Evolutionary conservation across 768 basidiomycete species (phyloP).

Genomic region (Daedaleopsis sinensis): DNA sequence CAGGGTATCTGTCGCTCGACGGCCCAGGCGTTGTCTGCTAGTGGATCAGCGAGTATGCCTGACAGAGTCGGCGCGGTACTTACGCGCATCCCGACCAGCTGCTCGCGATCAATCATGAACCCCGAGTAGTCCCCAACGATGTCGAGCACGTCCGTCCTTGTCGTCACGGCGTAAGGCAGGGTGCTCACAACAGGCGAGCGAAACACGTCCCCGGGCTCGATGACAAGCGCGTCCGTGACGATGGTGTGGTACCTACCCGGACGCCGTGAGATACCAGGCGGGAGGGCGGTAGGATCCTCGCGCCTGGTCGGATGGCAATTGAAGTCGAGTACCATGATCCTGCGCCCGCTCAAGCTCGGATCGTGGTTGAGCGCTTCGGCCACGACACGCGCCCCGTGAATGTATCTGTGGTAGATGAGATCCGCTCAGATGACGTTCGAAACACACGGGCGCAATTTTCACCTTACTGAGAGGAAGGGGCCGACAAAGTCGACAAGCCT

Average conservation of each 20-base stretch:
- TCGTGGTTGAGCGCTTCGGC: slow-evolving; percentile 20
- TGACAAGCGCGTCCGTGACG: neutral
- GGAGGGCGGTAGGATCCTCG: slow-evolving; percentile 17
- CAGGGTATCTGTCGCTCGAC: no score
- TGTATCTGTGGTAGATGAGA: slow-evolving; percentile 34
- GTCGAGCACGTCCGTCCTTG: slow-evolving; percentile 7
- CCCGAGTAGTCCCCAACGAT: slow-evolving; percentile 35
- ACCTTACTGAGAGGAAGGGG: slow-evolving; percentile 47
- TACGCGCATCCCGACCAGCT: slow-evolving; percentile 45
- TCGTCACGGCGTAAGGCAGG: slow-evolving; percentile 25
- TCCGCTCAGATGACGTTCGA: neutral
- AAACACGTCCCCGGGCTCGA: slow-evolving; percentile 14
- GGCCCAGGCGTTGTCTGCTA: no score
- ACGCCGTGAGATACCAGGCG: neutral
- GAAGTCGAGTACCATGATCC: slow-evolving; percentile 34
- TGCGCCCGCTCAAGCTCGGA: slow-evolving; percentile 28
- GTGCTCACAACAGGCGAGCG: slow-evolving; percentile 16
- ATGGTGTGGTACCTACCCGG: neutral
- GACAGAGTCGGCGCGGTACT: slow-evolving; percentile 17
- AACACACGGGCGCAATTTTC: slow-evolving; percentile 2
- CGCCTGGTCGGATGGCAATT: slow-evolving; percentile 30
- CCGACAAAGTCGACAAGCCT: slow-evolving; percentile 34
- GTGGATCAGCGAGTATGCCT: neutral
- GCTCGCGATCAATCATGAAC: slow-evolving; percentile 46
- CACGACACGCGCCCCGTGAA: slow-evolving; percentile 45